Evolutionary conservation across 2,329 filamentous ascomycete genomes (phyloP).

Genomic region (Orbilia quercus): DNA sequence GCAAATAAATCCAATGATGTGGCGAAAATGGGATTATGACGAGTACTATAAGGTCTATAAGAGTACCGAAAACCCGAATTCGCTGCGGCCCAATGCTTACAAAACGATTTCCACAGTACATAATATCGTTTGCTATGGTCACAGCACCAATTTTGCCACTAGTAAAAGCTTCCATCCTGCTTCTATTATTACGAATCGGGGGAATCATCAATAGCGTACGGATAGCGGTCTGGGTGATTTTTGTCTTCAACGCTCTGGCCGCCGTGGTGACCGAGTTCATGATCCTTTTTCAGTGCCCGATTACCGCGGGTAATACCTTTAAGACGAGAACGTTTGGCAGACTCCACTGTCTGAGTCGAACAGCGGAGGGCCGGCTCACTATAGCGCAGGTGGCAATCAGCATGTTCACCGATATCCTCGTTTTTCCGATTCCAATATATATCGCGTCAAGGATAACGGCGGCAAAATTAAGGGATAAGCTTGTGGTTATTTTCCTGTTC

Average conservation of each 20-base stretch:
- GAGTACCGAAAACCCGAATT: too few species aligned
- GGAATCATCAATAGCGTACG: neutral
- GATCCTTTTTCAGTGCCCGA: conserved; percentile 6
- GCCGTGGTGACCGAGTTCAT: neutral
- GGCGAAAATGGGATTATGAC: too few species aligned
- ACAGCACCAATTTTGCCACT: neutral
- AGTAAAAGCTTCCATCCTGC: conserved; percentile 1
- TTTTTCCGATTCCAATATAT: conserved; percentile 15
- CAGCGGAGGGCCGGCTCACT: neutral
- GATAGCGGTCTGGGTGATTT: neutral
- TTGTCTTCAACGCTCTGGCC: neutral
- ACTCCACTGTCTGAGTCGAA: neutral
- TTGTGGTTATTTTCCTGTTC: conserved; percentile 8
- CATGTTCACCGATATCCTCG: conserved; percentile 10
- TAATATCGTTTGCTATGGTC: neutral
- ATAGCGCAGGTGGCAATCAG: neutral
- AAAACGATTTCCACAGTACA: neutral
- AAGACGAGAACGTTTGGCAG: neutral
- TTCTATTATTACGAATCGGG: conserved; percentile 6
- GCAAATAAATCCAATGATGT: too few species aligned
- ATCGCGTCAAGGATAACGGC: conserved; percentile 8
- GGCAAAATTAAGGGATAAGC: conserved; percentile 1
- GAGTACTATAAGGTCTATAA: too few species aligned
- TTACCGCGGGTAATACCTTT: neutral
- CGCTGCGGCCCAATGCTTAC: too few species aligned